Evolutionary conservation across 1,284 basidiomycete genomes (phyloP), one percentile per base, ranked within the genome.

Genomic region (Pseudozyma hubeiensis): DNA sequence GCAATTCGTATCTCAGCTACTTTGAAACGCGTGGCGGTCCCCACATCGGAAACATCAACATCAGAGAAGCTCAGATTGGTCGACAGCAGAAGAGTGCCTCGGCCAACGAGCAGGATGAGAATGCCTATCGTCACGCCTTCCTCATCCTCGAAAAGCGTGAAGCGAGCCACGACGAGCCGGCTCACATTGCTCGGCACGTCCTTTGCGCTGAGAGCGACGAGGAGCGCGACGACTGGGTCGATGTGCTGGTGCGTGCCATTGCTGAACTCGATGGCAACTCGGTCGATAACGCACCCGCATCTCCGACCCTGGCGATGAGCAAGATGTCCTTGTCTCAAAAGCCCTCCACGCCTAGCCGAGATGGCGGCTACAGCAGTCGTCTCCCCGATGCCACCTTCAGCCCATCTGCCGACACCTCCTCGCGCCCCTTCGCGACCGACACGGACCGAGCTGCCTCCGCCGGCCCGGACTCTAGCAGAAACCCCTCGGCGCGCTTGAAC

Each of bases 41-140:
- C 9, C 92, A 95, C 83, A 88, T 97, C 31, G 94, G 95, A 48
- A 92, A 93, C 10, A 97, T 98, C 78, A 56, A 87, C 60, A 90
- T 97, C 73, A 90, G 91, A 17, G 91, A 91, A 49, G 93, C 95
- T 11, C 93, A 97, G 84, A 97, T 97, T 54, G 90, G 90, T 17
- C 86, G 90, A 52, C 89, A 90, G 80, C 89, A 91, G 79, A 75
- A 73, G 49, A 77, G 61, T 58, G 81, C 88, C 44, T 79, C 87
- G 24, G 34, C 58, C 43, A 65, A 53, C 78, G 86, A 88, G 73
- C 53, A 87, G 85, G 81, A 95, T 64, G 94, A 97, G 80, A 93
- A 93, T 81, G 92, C 97, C 71, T 97, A 96, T 78, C 89, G 94
- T 30, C 96, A 99, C 81, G 96, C 96, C 0, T 98, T 99, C 86